These are phyloP conservation scores for Plasmodium cynomolgi DNA, from an alignment of 169 alveolate genomes.

Conservation along the genomic window DNA sequence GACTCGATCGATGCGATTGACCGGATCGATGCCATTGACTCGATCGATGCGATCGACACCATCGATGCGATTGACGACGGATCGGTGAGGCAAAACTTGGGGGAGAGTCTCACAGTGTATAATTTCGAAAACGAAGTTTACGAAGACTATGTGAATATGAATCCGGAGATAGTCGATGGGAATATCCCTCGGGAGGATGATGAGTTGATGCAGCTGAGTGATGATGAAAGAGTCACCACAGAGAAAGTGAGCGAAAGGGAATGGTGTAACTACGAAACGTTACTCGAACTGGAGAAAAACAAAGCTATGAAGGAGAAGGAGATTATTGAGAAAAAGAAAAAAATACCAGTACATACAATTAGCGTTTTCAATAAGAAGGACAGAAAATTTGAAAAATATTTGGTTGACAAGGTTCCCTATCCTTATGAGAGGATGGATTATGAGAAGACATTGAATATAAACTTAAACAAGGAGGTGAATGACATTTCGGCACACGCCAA, in stretches of 20 bases:
- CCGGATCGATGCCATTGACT: background rate
- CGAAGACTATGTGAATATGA: slow-evolving; percentile 19
- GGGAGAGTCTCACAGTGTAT: slow-evolving; percentile 24
- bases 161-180: background rate
- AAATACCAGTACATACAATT: slow-evolving; percentile 53
- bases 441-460: slow-evolving; percentile 49
- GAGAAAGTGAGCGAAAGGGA: slow-evolving; percentile 7
- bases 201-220: slow-evolving; percentile 37
- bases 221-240: slow-evolving; percentile 16
- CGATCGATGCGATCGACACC: too few relatives aligned
- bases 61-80: background rate
- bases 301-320: slow-evolving; percentile 40
- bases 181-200: slow-evolving; percentile 14
- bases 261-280: slow-evolving; percentile 65
- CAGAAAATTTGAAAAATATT: slow-evolving; percentile 39
- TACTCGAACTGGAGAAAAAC: slow-evolving; percentile 33
- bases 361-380: slow-evolving; percentile 24
- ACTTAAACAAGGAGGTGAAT: slow-evolving; percentile 48
- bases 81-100: background rate
- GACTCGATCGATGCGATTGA: background rate
- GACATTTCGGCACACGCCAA: slow-evolving; percentile 7
- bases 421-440: slow-evolving; percentile 21
- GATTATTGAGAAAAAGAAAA: slow-evolving; percentile 48
- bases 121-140: slow-evolving; percentile 33
- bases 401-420: slow-evolving; percentile 50